These are phyloP conservation scores for Pyracantha coccinea DNA, from an alignment of 331 rosid species.

Conservation along the genomic window DNA sequence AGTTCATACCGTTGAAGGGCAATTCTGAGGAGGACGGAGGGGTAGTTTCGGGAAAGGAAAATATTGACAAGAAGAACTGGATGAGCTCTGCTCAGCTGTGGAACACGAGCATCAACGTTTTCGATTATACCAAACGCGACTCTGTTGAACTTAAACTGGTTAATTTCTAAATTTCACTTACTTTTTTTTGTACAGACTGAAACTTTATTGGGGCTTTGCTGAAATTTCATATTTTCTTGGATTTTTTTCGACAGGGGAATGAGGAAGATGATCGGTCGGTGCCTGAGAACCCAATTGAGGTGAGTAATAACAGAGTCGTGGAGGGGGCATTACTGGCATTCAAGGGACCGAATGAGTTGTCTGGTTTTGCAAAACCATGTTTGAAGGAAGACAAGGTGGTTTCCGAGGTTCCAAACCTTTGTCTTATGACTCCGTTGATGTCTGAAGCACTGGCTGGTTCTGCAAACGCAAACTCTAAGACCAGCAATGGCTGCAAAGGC, in stretches of 20 bases:
- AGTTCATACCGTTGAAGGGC: constrained; percentile 29
- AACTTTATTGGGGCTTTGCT: neutral
- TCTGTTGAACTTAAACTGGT: constrained; percentile 21
- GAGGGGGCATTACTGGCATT: constrained; percentile 38
- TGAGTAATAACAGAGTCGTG: constrained; percentile 17
- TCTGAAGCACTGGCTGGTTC: constrained; percentile 19
- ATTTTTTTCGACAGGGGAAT: constrained; percentile 26
- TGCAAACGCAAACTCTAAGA: constrained; percentile 1
- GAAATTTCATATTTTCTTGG: neutral
- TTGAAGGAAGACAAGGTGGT: constrained; percentile 29
- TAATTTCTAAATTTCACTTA: neutral
- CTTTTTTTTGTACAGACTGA: neutral
- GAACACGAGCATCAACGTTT: constrained; percentile 30
- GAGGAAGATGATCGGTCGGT: constrained; percentile 47
- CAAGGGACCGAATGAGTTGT: constrained; percentile 19
- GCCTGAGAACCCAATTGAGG: constrained; percentile 25
- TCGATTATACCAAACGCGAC: constrained; percentile 7
- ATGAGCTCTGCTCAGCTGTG: constrained; percentile 68
- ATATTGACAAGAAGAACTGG: constrained; percentile 51
- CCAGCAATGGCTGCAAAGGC: constrained; percentile 16
- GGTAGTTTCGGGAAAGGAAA: constrained; percentile 14
- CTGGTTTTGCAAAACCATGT: neutral
- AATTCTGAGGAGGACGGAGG: constrained; percentile 20
- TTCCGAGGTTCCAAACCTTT: constrained; percentile 40
- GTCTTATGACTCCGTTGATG: constrained; percentile 38